Evolutionary conservation across 345 rosid genomes (phyloP).

Genomic region (Eucalyptus polybractea): DNA sequence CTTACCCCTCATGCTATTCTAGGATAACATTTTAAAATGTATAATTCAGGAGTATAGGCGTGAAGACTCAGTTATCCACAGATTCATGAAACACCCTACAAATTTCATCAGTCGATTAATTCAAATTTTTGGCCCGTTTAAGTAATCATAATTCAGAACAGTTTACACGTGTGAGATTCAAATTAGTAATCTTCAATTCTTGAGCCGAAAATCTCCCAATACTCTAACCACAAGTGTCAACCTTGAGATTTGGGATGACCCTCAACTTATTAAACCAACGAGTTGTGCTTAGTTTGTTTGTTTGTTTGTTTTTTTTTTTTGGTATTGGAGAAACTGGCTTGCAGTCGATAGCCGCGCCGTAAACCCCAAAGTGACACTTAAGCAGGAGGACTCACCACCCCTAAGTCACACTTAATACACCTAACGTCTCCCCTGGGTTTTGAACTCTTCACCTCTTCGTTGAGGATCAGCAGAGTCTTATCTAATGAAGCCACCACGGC

Average conservation of each 20-base stretch:
- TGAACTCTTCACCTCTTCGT: no score
- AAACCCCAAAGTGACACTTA: no score
- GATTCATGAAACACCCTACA: not conserved
- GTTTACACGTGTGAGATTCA: not conserved
- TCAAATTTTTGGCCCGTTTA: rapidly evolving
- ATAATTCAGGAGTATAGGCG: rapidly evolving
- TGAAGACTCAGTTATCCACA: rapidly evolving
- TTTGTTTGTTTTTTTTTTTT: no score
- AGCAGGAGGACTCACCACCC: no score
- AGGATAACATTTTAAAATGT: not conserved
- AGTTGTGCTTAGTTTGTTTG: not conserved
- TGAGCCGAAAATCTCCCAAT: not conserved
- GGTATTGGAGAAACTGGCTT: no score
- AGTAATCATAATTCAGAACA: not conserved
- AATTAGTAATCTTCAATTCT: not conserved
- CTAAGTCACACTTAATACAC: no score
- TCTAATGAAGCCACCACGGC: no score
- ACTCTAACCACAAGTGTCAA: rapidly evolving
- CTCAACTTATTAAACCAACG: not conserved
- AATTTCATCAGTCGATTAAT: not conserved
- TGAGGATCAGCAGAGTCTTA: no score
- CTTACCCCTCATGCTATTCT: not conserved
- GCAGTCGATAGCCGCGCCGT: no score
- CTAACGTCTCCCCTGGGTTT: no score
- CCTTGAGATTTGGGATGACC: not conserved